Evolutionary conservation across 2,329 filamentous ascomycete genomes (phyloP).

Genomic region (Rugonectria rugulosa): DNA sequence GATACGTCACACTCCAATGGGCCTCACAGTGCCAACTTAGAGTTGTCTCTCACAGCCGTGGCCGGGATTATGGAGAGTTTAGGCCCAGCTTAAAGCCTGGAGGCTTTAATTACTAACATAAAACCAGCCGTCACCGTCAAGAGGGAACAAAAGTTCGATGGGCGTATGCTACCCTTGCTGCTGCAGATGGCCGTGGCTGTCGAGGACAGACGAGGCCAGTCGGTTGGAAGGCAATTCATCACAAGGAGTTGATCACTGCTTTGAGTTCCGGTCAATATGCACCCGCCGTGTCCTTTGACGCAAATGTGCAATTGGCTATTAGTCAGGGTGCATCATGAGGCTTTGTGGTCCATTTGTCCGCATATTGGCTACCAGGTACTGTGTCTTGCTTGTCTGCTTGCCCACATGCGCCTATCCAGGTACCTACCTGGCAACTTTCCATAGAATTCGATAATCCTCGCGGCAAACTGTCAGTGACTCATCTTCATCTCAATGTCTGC

Average conservation of each 20-base stretch:
- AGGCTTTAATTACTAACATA: no score
- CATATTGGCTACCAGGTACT: not conserved
- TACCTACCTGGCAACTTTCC: slow-evolving; percentile 22
- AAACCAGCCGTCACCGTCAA: no score
- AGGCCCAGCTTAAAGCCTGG: slow-evolving; percentile 11
- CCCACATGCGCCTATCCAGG: no score
- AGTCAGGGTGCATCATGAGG: not conserved
- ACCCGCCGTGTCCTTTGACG: not conserved
- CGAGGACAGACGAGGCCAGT: no score
- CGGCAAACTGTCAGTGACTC: slow-evolving; percentile 25
- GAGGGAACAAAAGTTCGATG: no score
- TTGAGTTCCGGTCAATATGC: no score
- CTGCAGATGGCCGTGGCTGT: no score
- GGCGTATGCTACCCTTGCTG: no score
- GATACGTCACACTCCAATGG: slow-evolving; percentile 14
- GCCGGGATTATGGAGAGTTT: not conserved
- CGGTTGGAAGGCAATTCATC: no score
- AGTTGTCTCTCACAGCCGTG: slow-evolving; percentile 4
- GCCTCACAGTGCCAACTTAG: slow-evolving; percentile 26
- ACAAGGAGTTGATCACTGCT: slow-evolving; percentile 1
- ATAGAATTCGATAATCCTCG: slow-evolving; percentile 20
- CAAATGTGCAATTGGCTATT: not conserved
- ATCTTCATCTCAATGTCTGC: slow-evolving; percentile 19
- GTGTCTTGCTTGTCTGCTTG: no score
- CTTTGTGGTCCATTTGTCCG: not conserved